phyloP scores from a whole-genome alignment of 257 asterid species.

The Verbena officinalis region DNA sequence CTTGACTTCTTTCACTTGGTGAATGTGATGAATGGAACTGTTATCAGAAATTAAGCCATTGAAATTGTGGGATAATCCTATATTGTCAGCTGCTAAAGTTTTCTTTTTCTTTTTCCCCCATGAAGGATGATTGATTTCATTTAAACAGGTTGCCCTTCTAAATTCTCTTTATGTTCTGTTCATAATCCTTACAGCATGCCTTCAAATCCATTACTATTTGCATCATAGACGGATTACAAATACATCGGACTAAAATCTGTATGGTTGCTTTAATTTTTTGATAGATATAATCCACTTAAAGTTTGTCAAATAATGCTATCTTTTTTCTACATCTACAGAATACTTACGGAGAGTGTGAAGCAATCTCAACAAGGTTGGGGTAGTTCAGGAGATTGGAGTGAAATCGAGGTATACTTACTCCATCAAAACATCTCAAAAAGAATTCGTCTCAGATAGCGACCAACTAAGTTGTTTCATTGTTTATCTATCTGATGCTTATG shows the following conservation, averaged over 20 bases:
- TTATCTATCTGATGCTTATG: conserved; percentile 16
- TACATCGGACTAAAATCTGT: background rate
- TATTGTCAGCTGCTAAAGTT: no score
- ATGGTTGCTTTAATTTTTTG: no score
- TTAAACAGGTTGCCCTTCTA: no score
- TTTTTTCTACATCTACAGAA: conserved; percentile 46
- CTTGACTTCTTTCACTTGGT: background rate
- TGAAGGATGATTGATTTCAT: no score
- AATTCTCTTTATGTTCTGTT: no score
- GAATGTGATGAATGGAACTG: background rate
- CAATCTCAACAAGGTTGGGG: conserved; percentile 72
- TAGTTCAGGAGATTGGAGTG: conserved; percentile 74
- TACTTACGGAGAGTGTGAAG: conserved; percentile 74
- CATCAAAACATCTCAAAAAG: background rate
- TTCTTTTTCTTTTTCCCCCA: no score
- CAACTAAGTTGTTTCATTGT: conserved; percentile 1
- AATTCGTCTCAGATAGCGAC: conserved; percentile 13
- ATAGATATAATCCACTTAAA: background rate
- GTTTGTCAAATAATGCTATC: conserved; percentile 15
- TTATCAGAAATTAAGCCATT: background rate
- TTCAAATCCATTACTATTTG: conserved; percentile 2
- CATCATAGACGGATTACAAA: background rate
- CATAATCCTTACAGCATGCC: no score
- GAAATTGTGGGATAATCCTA: background rate
- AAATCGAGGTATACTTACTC: conserved; percentile 61